Evolutionary conservation across 2,329 filamentous ascomycete genomes (phyloP).

Genomic region (Botrytis elliptica): DNA sequence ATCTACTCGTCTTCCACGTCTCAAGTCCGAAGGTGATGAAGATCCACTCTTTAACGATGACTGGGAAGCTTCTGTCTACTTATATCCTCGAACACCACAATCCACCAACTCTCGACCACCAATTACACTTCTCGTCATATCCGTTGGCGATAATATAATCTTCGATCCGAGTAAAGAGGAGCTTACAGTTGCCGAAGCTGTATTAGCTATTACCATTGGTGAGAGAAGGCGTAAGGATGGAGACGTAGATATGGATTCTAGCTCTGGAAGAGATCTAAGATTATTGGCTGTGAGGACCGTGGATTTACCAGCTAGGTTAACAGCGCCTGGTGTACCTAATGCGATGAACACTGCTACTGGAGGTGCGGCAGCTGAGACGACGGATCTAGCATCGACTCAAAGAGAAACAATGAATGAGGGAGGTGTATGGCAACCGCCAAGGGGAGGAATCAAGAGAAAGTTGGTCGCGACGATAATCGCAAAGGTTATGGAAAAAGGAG

Average conservation of each 20-base stretch:
- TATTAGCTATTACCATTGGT: slow-evolving; percentile 79
- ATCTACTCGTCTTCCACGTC: slow-evolving; percentile 75
- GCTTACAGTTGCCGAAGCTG: slow-evolving; percentile 85
- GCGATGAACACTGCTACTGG: slow-evolving; percentile 56
- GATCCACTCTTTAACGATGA: slow-evolving; percentile 98
- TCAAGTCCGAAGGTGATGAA: slow-evolving; percentile 89
- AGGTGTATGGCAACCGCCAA: slow-evolving; percentile 81
- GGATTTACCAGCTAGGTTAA: slow-evolving; percentile 71
- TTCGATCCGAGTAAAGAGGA: slow-evolving; percentile 93
- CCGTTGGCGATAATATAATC: slow-evolving; percentile 82
- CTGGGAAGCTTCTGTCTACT: slow-evolving; percentile 77
- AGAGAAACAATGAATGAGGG: slow-evolving; percentile 58
- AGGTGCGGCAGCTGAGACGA: slow-evolving; percentile 41
- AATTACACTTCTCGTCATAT: slow-evolving; percentile 85
- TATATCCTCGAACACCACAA: slow-evolving; percentile 55
- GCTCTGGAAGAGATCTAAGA: slow-evolving; percentile 47
- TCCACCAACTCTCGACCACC: slow-evolving; percentile 61
- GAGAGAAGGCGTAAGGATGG: slow-evolving; percentile 40
- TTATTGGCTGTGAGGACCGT: slow-evolving; percentile 70
- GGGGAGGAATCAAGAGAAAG: slow-evolving; percentile 76
- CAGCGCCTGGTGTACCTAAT: slow-evolving; percentile 68
- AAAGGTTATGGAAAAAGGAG: slow-evolving; percentile 71
- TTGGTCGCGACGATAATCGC: slow-evolving; percentile 74
- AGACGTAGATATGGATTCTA: slow-evolving; percentile 45
- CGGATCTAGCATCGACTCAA: slow-evolving; percentile 44